These are phyloP conservation scores for Annona squamosa DNA, from an alignment of 164 flowering plant species.

Conservation along the genomic window DNA sequence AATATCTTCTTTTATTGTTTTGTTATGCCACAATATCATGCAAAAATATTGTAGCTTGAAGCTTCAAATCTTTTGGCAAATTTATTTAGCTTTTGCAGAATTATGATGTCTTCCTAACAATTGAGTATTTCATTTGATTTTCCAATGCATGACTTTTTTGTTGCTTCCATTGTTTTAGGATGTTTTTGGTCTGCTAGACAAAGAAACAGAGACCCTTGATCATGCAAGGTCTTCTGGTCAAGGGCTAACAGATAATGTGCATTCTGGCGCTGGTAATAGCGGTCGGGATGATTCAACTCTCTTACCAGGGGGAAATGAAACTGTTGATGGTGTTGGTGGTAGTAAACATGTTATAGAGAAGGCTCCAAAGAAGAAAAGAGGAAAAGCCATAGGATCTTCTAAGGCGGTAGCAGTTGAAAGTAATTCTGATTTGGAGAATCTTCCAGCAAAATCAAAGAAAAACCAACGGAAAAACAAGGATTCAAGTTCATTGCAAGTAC, in stretches of 20 bases:
- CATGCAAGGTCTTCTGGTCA: conserved; percentile 27
- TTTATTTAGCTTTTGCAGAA: neutral
- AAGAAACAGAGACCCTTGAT: conserved; percentile 44
- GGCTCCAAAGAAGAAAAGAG: conserved; percentile 77
- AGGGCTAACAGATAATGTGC: conserved; percentile 20
- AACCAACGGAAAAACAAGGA: conserved; percentile 68
- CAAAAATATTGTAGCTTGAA: neutral
- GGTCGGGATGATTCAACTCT: conserved; percentile 32
- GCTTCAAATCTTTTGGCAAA: conserved; percentile 1
- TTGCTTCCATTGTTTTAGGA: conserved; percentile 29
- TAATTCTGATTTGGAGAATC: conserved; percentile 42
- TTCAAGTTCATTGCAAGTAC: conserved; percentile 29
- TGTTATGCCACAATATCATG: neutral
- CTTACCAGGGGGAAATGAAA: conserved; percentile 36
- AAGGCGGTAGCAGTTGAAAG: conserved; percentile 39
- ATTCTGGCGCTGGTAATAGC: conserved; percentile 34
- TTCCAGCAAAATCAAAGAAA: conserved; percentile 64
- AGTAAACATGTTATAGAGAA: conserved; percentile 47
- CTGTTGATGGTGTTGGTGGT: conserved; percentile 29
- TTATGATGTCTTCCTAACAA: neutral
- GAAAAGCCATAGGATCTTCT: conserved; percentile 47
- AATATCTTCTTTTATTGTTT: neutral
- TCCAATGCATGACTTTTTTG: conserved; percentile 16
- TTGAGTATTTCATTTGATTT: neutral
- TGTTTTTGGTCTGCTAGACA: conserved; percentile 56